A percentile compares a stretch with the other conserved stretches of the same genome.
These are phyloP conservation scores for Leccinum glutinopallens DNA, from an alignment of 1,284 basidiomycete species.

Conservation along the genomic window DNA sequence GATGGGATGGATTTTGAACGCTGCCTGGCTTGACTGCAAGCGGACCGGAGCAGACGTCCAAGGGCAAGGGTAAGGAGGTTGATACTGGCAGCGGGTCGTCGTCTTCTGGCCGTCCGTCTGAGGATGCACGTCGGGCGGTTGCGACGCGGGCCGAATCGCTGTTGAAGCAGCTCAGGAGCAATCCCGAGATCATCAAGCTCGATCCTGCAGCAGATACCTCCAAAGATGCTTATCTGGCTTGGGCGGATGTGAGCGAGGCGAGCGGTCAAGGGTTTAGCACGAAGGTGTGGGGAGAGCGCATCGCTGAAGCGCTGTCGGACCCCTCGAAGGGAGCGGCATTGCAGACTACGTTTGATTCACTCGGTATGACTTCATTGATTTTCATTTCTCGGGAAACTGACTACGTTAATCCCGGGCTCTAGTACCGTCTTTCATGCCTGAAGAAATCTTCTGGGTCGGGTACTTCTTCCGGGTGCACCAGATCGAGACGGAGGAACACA, in stretches of 20 bases:
- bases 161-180: too few relatives aligned
- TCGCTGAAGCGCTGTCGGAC: slow-evolving; percentile 55
- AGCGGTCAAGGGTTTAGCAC: slow-evolving; percentile 59
- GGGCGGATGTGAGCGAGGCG: slow-evolving; percentile 55
- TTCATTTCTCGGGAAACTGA: too few relatives aligned
- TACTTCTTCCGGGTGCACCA: slow-evolving; percentile 92
- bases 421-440: slow-evolving; percentile 75
- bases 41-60: slow-evolving; percentile 28
- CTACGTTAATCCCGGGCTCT: slow-evolving; percentile 7
- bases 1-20: too few relatives aligned
- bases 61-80: slow-evolving; percentile 48
- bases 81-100: slow-evolving; percentile 28
- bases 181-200: too few relatives aligned
- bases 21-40: slow-evolving; percentile 42
- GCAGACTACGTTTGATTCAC: slow-evolving; percentile 54
- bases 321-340: slow-evolving; percentile 59
- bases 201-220: slow-evolving; percentile 38
- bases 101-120: slow-evolving; percentile 20
- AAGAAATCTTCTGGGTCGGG: slow-evolving; percentile 83
- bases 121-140: too few relatives aligned
- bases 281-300: slow-evolving; percentile 51
- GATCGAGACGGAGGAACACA: slow-evolving; percentile 82
- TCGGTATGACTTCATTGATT: slow-evolving; percentile 50
- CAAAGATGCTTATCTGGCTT: slow-evolving; percentile 64
- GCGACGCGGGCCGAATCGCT: too few relatives aligned